Evolutionary conservation across 306 rosid species (phyloP), one percentile per base, ranked within the genome.

Genomic region (Castanopsis chinensis): DNA sequence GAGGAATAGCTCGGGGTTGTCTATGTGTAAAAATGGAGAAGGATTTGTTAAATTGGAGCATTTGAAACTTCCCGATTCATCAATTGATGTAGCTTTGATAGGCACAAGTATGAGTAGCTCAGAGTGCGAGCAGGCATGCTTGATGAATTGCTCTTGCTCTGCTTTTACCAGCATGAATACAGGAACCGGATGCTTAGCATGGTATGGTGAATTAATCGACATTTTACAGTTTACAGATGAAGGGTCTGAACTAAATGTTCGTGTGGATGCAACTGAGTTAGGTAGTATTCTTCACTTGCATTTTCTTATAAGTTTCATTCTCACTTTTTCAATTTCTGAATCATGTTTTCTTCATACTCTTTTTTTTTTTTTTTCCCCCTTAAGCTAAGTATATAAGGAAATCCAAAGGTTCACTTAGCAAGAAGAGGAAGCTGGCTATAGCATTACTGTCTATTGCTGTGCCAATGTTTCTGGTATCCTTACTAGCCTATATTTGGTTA

Each of bases 121-220:
- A 15, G 23, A 23, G 2, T 87, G 88, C 43, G 10, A 19, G 64
- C 53, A 23, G 9, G 25, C 15, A 54, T 87, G 88, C 64, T 61
- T 78, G 18, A 35, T 8, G n/a, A 78, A 84, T 21, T 87, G 90
- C 43, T 59, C 80, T 53, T 87, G 88, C 73, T 2, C 52, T 11
- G 90, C 88, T 13, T 84, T 58, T 65, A 77, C 72, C 1, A 72
- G n/a, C 72, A 60, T 76, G 32, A 60, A 59, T 4, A 73, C 43
- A 6, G 76, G 70, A n/a, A 68, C 51, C 23, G 75, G 59, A 5
- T 84, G 90, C 56, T 80, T 87, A 73, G 60, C 72, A 8, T 84
- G 86, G 86, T 79, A 75, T 51, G 37, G 80, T 30, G 60, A 55
- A n/a, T 67, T 87, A 33, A 37, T 79, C 55, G 90, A 84, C 32